Conservation (phyloP, 768 basidiomycete species). For the Lactarius tabidus region DNA sequence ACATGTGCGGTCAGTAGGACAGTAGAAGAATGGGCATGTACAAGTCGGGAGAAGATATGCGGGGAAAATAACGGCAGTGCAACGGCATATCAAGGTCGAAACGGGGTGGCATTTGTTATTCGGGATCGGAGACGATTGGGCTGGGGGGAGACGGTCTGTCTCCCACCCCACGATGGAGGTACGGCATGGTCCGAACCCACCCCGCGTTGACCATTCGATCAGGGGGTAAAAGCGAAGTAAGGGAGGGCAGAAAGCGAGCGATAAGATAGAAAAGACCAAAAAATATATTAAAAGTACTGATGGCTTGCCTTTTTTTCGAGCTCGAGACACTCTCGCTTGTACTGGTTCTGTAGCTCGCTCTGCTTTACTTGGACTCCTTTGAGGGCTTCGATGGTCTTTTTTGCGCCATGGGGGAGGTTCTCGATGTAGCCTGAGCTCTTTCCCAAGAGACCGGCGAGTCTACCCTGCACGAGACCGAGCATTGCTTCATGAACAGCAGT, state of each 20-base stretch:
- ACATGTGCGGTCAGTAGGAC: slow-evolving; percentile 3
- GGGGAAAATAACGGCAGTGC: slow-evolving; percentile 8
- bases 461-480: slow-evolving; percentile 83
- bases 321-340: slow-evolving; percentile 92
- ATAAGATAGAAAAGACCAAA: neutral
- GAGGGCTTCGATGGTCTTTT: slow-evolving; percentile 82
- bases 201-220: neutral
- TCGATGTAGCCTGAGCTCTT: slow-evolving; percentile 95
- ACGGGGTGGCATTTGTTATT: neutral
- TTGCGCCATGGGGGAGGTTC: slow-evolving; percentile 73
- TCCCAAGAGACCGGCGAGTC: slow-evolving; percentile 80
- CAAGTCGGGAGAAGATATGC: neutral
- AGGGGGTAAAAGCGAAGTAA: neutral
- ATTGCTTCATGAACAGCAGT: slow-evolving; percentile 59
- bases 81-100: slow-evolving; percentile 6
- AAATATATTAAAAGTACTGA: neutral
- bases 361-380: slow-evolving; percentile 94
- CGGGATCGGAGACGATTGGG: slow-evolving; percentile 14
- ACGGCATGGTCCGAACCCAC: neutral
- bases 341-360: slow-evolving; percentile 85
- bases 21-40: neutral
- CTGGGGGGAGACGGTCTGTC: neutral
- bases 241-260: neutral
- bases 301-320: slow-evolving; percentile 86
- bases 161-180: neutral